phyloP scores from a whole-genome alignment of 2,329 filamentous ascomycete species.

The Dissoconium aciculare region DNA sequence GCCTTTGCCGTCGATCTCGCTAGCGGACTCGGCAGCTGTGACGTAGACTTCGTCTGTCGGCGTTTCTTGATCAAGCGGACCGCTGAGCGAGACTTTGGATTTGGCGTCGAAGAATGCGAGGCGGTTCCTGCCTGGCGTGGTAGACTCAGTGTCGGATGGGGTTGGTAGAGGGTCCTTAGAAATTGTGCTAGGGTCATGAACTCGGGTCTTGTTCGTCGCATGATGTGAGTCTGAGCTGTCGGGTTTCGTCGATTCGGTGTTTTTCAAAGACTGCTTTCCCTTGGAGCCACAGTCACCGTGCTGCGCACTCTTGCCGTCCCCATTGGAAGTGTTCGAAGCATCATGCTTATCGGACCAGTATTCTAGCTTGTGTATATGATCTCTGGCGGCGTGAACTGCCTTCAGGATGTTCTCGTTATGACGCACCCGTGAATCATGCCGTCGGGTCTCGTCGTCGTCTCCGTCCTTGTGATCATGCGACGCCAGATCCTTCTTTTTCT shows the following conservation, averaged over 20 bases:
- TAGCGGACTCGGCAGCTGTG: not conserved
- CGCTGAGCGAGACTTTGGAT: not conserved
- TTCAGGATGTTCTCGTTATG: conserved; percentile 55
- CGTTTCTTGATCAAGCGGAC: not conserved
- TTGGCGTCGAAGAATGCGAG: not conserved
- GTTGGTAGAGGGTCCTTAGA: no score
- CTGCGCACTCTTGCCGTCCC: no score
- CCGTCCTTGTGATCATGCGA: conserved; percentile 20
- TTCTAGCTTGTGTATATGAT: conserved; percentile 65
- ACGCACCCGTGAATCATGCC: conserved; percentile 23
- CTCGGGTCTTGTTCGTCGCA: no score
- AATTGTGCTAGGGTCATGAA: no score
- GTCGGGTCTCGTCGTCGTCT: conserved; percentile 33
- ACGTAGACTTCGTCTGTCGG: not conserved
- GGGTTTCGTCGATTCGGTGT: not conserved
- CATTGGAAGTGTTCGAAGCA: conserved; percentile 5
- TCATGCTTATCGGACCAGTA: conserved; percentile 64
- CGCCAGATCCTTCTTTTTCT: conserved; percentile 35
- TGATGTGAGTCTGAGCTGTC: no score
- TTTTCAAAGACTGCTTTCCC: conserved; percentile 10
- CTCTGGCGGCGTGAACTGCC: conserved; percentile 61
- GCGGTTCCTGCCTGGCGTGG: not conserved
- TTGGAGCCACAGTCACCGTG: conserved; percentile 12
- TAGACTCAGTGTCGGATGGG: not conserved
- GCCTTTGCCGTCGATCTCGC: conserved; percentile 1